Base-by-base conservation (phyloP, 495 filamentous ascomycete genomes). In the Bacidia gigantensis region DNA sequence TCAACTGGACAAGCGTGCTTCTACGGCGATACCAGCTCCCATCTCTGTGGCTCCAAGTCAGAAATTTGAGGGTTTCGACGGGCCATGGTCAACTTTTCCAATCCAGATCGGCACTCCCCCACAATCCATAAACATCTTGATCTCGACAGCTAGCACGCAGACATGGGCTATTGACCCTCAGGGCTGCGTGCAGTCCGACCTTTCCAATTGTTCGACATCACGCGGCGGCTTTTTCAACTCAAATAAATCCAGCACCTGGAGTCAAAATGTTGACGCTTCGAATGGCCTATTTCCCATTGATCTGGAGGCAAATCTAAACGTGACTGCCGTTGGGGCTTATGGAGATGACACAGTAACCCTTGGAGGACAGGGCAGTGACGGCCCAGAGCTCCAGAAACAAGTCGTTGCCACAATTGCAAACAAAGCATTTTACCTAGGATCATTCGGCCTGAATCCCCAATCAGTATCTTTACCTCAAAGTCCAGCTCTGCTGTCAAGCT, bases 371-470 rank as follows among this genome's bases (percentile, higher is more conserved):
- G 65, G 61, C 12, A 57, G 55, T 24, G 57, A 58, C 43, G 70
- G 72, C 11, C 70, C 73, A 0, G 63, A 61, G 5, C 53, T 79
- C 11, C 54, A 64, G 2, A 65, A 73, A 56, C 70, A 74, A 49
- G 65, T 69, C 14, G 66, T 82, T 7, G 72, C 67, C 38, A 70
- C 62, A 2, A 64, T 78, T 26, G 67, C 66, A 2, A 54, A 68
- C 11, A 61, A 71, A 10, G 64, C 72, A 22, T 75, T 78, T 52
- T 77, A 75, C 58, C 59, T 80, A 46, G 70, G 69, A 11, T 54
- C 72, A 25, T 72, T 81, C 51, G 78, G 79, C 26, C 61, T 81
- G 32, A 70, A 68, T 50, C 66, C 68, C 26, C 65, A 70, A 52
- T 56, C 72, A 0, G 64, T 65, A 75, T 74, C 53, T 72, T 77